phyloP scores from a whole-genome alignment of 139 green algal species.

The Raphidocelis subcapitata region DNA sequence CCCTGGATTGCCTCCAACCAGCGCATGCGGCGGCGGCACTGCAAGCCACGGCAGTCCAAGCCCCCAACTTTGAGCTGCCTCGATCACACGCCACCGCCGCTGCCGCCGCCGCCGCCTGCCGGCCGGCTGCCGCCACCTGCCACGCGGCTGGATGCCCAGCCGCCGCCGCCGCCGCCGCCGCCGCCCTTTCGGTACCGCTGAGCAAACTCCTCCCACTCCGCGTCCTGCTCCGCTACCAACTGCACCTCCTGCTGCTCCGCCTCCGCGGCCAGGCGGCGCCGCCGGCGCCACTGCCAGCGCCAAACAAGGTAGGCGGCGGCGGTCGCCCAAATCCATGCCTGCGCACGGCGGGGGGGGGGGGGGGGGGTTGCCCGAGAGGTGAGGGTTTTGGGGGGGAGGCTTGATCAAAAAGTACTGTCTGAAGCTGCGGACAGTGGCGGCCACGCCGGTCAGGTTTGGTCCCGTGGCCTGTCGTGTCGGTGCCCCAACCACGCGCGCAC shows the following conservation, averaged over 20 bases:
- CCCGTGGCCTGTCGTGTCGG: background rate
- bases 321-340: slow-evolving; percentile 29
- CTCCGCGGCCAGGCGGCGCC: slow-evolving; percentile 6
- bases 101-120: too few relatives aligned
- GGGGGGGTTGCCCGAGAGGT: background rate
- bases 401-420: background rate
- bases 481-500: background rate
- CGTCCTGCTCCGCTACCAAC: slow-evolving; percentile 2
- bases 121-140: too few relatives aligned
- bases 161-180: too few relatives aligned
- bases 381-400: too few relatives aligned
- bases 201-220: slow-evolving; percentile 20
- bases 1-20: too few relatives aligned
- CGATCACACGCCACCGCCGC: too few relatives aligned
- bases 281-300: slow-evolving; percentile 21
- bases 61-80: too few relatives aligned
- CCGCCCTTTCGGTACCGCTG: background rate
- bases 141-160: too few relatives aligned
- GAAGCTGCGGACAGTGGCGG: background rate
- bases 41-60: too few relatives aligned
- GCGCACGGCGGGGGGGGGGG: background rate
- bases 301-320: slow-evolving; percentile 22
- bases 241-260: slow-evolving; percentile 14
- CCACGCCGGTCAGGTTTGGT: background rate
- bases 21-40: too few relatives aligned